Evolutionary conservation across 1,284 basidiomycete genomes (phyloP), one percentile per base, ranked within the genome.

Genomic region (Pyrrhoderma noxium): DNA sequence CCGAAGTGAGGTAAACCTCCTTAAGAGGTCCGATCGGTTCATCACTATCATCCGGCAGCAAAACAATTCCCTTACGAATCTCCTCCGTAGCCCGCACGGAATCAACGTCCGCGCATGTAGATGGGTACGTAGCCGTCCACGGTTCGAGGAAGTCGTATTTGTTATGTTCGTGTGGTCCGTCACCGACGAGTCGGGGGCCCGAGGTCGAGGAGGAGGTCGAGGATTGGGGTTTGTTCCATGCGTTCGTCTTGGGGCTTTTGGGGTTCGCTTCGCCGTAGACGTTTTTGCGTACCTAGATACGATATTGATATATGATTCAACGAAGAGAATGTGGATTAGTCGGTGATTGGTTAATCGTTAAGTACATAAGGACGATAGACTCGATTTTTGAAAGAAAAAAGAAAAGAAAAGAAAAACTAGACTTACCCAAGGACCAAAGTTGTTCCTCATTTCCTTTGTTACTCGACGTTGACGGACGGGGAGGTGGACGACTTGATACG

Each of bases 401-500:
- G n/a, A n/a, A n/a, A n/a, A n/a, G n/a, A n/a, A n/a, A n/a, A n/a
- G n/a, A n/a, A n/a, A 48, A 8, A 19, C 47, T 5, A 16, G 14
- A 5, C 72, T 52, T 62, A 82, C 82, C 77, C 73, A 76, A 57
- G 73, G 73, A 8, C 72, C 75, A 36, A 85, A 61, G 42, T 59
- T 62, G 14, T 65, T 65, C 58, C 83, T 82, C 49, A 72, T 67
- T 31, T 73, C 71, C 53, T 65, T 59, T 13, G 75, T 67, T 57
- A 81, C 77, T 2, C 62, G 62, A 39, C 69, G 63, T 40, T 64
- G 70, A 7, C 62, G 58, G 2, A 80, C 62, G 9, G 65, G 69
- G 55, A 69, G 63, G 8, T 73, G 63, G 49, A 74, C 67, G 23
- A 71, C 63, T 59, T 73, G 68, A 58, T 79, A 79, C 2, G 77